phyloP scores from a whole-genome alignment of 176 grass and related monocot species.

The Musa itinerans region DNA sequence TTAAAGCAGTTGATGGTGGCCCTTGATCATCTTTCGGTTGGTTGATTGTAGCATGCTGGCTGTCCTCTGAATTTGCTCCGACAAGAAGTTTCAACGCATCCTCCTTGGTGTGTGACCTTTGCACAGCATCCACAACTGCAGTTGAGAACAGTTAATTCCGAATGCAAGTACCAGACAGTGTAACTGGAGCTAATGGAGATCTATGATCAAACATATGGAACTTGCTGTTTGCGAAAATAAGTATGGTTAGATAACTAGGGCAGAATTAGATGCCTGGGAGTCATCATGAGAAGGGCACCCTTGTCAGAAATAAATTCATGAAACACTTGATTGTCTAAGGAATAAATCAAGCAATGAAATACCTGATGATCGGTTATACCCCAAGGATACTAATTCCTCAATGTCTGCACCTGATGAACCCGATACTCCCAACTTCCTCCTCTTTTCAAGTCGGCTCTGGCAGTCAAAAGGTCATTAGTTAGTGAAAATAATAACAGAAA shows the following conservation, averaged over 20 bases:
- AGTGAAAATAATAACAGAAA: constrained; percentile 12
- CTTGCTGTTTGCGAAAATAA: neutral
- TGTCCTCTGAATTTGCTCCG: neutral
- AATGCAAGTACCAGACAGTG: neutral
- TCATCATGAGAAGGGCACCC: neutral
- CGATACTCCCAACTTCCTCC: constrained; percentile 16
- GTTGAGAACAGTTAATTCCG: neutral
- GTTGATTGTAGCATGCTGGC: constrained; percentile 15
- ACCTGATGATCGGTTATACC: constrained; percentile 9
- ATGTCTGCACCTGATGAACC: constrained; percentile 2
- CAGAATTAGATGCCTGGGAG: constrained; percentile 9
- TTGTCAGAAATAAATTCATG: constrained; percentile 2
- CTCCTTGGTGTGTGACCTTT: constrained; percentile 6
- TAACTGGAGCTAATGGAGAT: neutral
- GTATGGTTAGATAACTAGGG: neutral
- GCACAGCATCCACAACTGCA: constrained; percentile 24
- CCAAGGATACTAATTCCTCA: constrained; percentile 1
- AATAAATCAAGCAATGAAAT: neutral
- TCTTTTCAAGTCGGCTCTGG: constrained; percentile 59
- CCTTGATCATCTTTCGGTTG: constrained; percentile 15
- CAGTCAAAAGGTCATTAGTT: neutral
- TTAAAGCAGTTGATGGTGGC: constrained; percentile 11
- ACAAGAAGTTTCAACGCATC: neutral
- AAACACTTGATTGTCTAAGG: neutral
- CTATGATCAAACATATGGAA: neutral